Base-by-base conservation (phyloP, 148 eudicot genomes). In the Euryodendron excelsum region DNA sequence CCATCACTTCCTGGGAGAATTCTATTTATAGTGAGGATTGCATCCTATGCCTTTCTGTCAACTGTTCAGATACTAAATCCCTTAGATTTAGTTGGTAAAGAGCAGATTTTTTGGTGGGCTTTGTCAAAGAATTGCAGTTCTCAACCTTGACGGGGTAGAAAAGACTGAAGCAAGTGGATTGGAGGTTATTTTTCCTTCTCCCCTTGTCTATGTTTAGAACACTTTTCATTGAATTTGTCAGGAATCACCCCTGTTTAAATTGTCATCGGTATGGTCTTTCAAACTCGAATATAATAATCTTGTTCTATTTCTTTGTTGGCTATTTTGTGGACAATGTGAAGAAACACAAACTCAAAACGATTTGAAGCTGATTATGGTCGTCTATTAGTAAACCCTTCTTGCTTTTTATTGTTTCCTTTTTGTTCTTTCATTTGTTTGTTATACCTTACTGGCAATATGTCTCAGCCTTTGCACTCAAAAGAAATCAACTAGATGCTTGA, bases 51-150 rank as follows among this genome's bases (percentile, higher is more conserved):
- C 31, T 4, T 75, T 45, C 60, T 63, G 21, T 31, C 44, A 47
- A 7, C 30, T 76, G 79, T 64, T 63, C 71, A 64, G n/a, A 62
- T 14, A 44, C 77, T 75, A 56, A 52, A n/a, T 14, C 41, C 44
- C 36, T 45, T 45, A 30, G 30, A 36, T 76, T 62, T 47, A 76
- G 48, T 31, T 12, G 47, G n/a, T 31, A 39, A 76, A 48, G 28
- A 52, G 41, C 60, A 64, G 71, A 33, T 44, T 47, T 15, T 47
- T 18, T 5, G 67, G 31, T 47, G 34, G 78, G 23, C 18, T 64
- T 27, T 45, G 41, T 62, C 27, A 20, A 45, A 64, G 69, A 33
- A 76, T 52, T 63, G 45, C 58, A 47, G 12, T 47, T n/a, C 47
- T 15, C 78, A 45, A 45, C 39, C 70, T 11, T 76, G 31, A 34